A percentile compares a stretch with the other conserved stretches of the same genome.
Conservation (phyloP, 805 yeast genomes). For the Dipodascopsis uninucleata region DNA sequence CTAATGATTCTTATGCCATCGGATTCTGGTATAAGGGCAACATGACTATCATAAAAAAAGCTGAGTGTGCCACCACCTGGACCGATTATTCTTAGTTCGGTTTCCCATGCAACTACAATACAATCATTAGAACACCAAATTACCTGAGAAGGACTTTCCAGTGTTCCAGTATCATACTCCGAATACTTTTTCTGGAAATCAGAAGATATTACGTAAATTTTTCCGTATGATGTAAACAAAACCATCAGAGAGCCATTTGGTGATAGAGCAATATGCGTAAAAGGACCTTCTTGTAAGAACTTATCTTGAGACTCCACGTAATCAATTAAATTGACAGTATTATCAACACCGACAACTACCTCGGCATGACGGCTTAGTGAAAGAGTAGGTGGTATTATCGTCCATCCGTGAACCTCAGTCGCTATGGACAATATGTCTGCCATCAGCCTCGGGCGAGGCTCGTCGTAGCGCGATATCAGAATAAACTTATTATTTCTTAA, state of each 20-base stretch:
- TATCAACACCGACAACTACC: conserved; percentile 31
- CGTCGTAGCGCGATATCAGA: conserved; percentile 41
- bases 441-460: conserved; percentile 34
- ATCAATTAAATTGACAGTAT: conserved; percentile 29
- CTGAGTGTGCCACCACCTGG: conserved; percentile 49
- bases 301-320: conserved; percentile 38
- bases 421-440: conserved; percentile 19
- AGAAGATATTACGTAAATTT: conserved; percentile 49
- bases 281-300: conserved; percentile 49
- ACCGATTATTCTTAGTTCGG: conserved; percentile 66
- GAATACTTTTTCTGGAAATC: conserved; percentile 46
- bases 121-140: conserved; percentile 89
- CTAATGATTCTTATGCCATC: conserved; percentile 77
- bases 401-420: conserved; percentile 33
- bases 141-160: conserved; percentile 43
- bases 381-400: conserved; percentile 32
- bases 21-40: conserved; percentile 51
- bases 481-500: conserved; percentile 44
- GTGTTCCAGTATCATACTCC: conserved; percentile 43
- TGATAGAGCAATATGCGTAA: conserved; percentile 43
- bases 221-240: conserved; percentile 43
- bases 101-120: conserved; percentile 55
- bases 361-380: conserved; percentile 33
- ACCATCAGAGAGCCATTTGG: conserved; percentile 59
- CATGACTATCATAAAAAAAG: conserved; percentile 36